A percentile compares a stretch with the other conserved stretches of the same genome.
Evolutionary conservation across 139 green algal species (phyloP).

Genomic region (Chloropicon primus): DNA sequence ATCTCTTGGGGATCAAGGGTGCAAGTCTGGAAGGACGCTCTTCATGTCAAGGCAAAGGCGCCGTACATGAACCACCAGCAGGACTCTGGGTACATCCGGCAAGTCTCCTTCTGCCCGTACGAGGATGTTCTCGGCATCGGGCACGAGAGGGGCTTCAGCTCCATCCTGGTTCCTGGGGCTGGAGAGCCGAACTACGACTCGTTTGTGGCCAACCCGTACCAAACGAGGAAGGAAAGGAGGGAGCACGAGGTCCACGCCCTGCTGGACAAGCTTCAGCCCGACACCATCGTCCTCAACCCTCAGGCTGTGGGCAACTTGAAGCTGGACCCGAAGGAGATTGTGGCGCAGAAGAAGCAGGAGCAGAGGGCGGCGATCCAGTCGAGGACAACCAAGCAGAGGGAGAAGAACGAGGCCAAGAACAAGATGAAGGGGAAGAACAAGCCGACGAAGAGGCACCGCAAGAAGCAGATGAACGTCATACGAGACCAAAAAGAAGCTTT

Average conservation of each 20-base stretch:
- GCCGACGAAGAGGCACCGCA: neutral
- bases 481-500: neutral
- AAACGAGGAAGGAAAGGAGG: conserved; percentile 53
- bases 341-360: conserved; percentile 22
- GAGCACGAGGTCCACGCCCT: conserved; percentile 80
- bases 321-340: conserved; percentile 57
- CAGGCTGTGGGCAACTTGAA: conserved; percentile 55
- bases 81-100: conserved; percentile 9
- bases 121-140: conserved; percentile 84
- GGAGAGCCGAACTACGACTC: conserved; percentile 97
- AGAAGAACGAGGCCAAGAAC: conserved; percentile 47
- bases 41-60: conserved; percentile 53
- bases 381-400: conserved; percentile 11
- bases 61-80: conserved; percentile 82
- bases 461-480: conserved; percentile 81
- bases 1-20: conserved; percentile 45
- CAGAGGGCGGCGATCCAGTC: conserved; percentile 9
- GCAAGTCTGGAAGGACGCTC: conserved; percentile 68
- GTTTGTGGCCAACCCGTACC: conserved; percentile 84
- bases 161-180: conserved; percentile 78
- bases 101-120: conserved; percentile 80
- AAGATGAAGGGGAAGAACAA: conserved; percentile 42
- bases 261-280: conserved; percentile 93
- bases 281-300: conserved; percentile 90
- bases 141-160: conserved; percentile 31